Evolutionary conservation across 495 filamentous ascomycete species (phyloP), one percentile per base, ranked within the genome.

Genomic region (Hyaloscypha finlandica): DNA sequence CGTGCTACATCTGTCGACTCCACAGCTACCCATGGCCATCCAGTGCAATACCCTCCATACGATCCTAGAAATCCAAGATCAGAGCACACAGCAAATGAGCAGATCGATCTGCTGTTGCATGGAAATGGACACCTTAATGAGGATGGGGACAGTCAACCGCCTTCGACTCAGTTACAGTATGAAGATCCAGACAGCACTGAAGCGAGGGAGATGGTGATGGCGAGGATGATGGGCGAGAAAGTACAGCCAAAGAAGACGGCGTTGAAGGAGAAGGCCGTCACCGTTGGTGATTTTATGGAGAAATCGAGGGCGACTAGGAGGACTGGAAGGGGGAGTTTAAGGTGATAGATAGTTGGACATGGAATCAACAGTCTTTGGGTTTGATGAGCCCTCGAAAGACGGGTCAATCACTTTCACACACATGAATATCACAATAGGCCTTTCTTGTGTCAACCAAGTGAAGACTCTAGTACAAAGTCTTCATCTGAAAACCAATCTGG

Each of bases 101-200:
- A 69, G 8, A 67, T 70, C 6, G 68, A 66, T 6, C 54, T 60
- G 33, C 59, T 73, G 12, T n/a, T 70, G 14, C 59, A 65, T 29
- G 65, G 59, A 4, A 57, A 58, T 32, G 59, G 60, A 35, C 63
- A 54, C 30, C 14, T 14, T 0, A 35, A 68, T 16, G 75, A 75
- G 6, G 53, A 66, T 20, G 37, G 14, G 11, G 67, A 71, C 9
- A 64, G 63, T 32, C 67, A 63, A 42, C 73, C 77, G 0, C 69
- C 72, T 4, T 79, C 80, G 4, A 83, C 85, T 61, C 70, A 70
- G 48, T 61, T 86, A 1, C 74, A 77, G 25, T 86, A 84, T 54
- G 75, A 80, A 14, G 81, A 83, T 63, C 71, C 76, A 0, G 80
- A 83, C n/a, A 78, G 78, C 6, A 67, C 64, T 11, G 68, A 72